Evolutionary conservation across 2,329 filamentous ascomycete species (phyloP), one percentile per base, ranked within the genome.

Genomic region (Metarhizium brunneum): DNA sequence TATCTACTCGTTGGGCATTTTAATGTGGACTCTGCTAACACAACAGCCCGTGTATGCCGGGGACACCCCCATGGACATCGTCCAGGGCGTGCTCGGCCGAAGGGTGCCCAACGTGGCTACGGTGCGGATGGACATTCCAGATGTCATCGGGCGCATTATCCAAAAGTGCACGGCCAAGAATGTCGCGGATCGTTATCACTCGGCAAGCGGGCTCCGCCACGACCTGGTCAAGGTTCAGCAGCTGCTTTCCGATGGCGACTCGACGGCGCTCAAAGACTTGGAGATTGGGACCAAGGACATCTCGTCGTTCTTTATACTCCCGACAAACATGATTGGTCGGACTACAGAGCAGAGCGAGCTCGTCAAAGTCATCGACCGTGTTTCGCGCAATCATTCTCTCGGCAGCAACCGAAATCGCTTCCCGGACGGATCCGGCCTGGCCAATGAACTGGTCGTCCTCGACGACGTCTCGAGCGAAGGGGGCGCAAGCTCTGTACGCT

Each of bases 161-260:
- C 87, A 92, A 66, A 95, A 91, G 68, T 96, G 95, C 81, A 96
- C 91, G 0, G 85, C 90, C 58, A 95, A 95, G 70, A 88, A 86
- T 57, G 88, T 95, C 50, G 82, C 84, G 56, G 92, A 96, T 56
- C 84, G 92, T 14, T 97, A 96, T 67, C 87, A 95, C 64, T 95
- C 90, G 6, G 87, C 88, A 1, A 91, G 89, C 57, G 92, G 92
- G 2, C 79, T 96, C 57, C 90, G 90, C 61, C 79, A 89, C 64
- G 92, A 97, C 67, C 73, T 97, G 52, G 71, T 84, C 53, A 80
- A 85, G 63, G 84, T 96, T 5, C 85, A 89, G 60, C 80, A 86
- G 60, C 78, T 92, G 42, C 75, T 96, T 6, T 83, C 81, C 3
- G 83, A 90, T 63, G 92, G 90, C 18, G 86, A 96, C 62, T 78